Evolutionary conservation across 352 stramenopile genomes (phyloP).

Genomic region (Pythium utonaiense): DNA sequence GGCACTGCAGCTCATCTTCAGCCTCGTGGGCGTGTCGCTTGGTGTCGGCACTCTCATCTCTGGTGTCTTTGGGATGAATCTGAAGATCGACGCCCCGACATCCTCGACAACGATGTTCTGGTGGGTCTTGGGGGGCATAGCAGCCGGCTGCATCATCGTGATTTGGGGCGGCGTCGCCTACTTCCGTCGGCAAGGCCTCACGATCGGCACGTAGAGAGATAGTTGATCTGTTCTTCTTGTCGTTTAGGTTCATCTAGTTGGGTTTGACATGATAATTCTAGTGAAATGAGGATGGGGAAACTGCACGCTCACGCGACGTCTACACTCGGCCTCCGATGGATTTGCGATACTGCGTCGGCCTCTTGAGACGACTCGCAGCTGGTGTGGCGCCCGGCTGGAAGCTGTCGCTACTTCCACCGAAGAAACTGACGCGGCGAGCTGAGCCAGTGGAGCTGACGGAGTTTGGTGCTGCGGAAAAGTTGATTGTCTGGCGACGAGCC

Average conservation of each 20-base stretch:
- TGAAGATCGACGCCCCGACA: slow-evolving; percentile 27
- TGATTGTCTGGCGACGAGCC: not conserved
- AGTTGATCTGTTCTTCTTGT: not conserved
- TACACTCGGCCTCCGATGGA: slow-evolving; percentile 23
- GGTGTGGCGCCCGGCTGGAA: slow-evolving; percentile 14
- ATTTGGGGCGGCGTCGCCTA: slow-evolving; percentile 27
- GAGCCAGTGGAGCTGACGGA: not conserved
- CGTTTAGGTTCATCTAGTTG: slow-evolving; percentile 2
- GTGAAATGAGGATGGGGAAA: not conserved
- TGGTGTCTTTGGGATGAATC: slow-evolving; percentile 47
- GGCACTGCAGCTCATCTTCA: slow-evolving; percentile 42
- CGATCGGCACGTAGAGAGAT: slow-evolving; percentile 17
- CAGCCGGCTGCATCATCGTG: slow-evolving; percentile 20
- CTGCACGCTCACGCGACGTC: not conserved
- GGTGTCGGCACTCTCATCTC: slow-evolving; percentile 38
- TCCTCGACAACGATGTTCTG: slow-evolving; percentile 29
- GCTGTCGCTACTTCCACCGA: slow-evolving; percentile 3
- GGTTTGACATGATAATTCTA: not conserved
- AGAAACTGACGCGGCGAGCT: slow-evolving; percentile 22
- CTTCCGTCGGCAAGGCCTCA: slow-evolving; percentile 26
- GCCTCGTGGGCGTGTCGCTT: slow-evolving; percentile 29
- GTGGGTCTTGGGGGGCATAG: slow-evolving; percentile 27
- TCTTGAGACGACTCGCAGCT: slow-evolving; percentile 19
- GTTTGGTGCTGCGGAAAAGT: not conserved
- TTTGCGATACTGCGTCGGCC: slow-evolving; percentile 26